Evolutionary conservation across 768 basidiomycete species (phyloP).

Genomic region (Trametes sanguinea): DNA sequence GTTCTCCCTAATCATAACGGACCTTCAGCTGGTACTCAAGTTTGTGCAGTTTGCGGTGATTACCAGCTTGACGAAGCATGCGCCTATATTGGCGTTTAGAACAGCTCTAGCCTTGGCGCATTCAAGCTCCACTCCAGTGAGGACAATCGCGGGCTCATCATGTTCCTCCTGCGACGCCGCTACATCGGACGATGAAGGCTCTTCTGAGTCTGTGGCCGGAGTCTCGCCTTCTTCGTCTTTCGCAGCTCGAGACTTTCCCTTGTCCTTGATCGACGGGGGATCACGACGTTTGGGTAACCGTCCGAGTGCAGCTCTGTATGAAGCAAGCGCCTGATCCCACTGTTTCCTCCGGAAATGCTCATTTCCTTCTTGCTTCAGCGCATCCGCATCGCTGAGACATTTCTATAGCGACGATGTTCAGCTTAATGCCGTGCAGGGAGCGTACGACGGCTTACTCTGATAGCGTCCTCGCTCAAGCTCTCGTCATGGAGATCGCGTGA

Average conservation of each 20-base stretch:
- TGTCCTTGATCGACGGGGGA: slow-evolving; percentile 5
- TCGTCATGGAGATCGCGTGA: no score
- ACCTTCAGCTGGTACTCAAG: not conserved
- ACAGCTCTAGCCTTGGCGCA: slow-evolving; percentile 66
- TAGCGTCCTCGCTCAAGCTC: not conserved
- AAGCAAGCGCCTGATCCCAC: slow-evolving; percentile 70
- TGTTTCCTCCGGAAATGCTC: slow-evolving; percentile 61
- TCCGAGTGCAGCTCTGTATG: slow-evolving; percentile 71
- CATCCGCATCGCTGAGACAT: slow-evolving; percentile 52
- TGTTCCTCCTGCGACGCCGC: not conserved
- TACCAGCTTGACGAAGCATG: slow-evolving; percentile 81
- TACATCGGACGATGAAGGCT: slow-evolving; percentile 7
- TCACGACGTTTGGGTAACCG: slow-evolving; percentile 56
- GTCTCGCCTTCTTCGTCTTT: slow-evolving; percentile 16
- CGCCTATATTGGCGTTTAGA: slow-evolving; percentile 85
- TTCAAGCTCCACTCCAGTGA: slow-evolving; percentile 44
- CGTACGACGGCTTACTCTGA: not conserved
- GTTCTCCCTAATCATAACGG: slow-evolving; percentile 56
- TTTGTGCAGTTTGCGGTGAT: slow-evolving; percentile 25
- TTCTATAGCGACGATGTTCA: slow-evolving; percentile 35
- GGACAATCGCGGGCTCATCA: slow-evolving; percentile 21
- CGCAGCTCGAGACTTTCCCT: slow-evolving; percentile 21
- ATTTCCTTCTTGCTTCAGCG: slow-evolving; percentile 77
- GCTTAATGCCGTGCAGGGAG: no score
- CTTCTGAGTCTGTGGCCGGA: slow-evolving; percentile 27